A percentile compares a stretch with the other conserved stretches of the same genome.
Conservation (phyloP, 2,329 filamentous ascomycete genomes). For the Aspergillus hiratsukae region DNA sequence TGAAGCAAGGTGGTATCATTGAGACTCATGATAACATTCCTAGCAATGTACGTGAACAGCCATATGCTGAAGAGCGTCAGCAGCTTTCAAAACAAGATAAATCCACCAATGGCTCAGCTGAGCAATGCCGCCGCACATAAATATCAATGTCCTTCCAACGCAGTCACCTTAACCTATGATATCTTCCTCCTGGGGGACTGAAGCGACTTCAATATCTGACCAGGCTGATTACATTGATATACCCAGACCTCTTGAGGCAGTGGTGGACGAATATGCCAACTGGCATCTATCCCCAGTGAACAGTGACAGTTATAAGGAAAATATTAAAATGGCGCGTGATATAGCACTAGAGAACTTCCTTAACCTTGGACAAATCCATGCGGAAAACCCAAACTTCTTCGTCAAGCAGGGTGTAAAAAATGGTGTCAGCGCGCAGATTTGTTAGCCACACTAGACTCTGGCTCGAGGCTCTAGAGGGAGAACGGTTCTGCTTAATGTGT, state of each 20-base stretch:
- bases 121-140: constrained; percentile 28
- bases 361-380: constrained; percentile 12
- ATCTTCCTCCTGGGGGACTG: background rate
- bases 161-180: constrained; percentile 8
- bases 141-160: constrained; percentile 26
- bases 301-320: constrained; percentile 7
- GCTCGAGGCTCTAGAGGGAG: background rate
- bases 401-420: constrained; percentile 13
- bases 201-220: background rate
- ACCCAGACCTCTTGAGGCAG: constrained; percentile 8
- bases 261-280: constrained; percentile 11
- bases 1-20: no score
- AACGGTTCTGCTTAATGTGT: no score
- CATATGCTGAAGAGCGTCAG: no score
- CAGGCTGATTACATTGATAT: constrained; percentile 1
- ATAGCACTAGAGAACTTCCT: no score
- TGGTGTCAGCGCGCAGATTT: constrained; percentile 8
- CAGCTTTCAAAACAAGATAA: no score
- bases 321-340: no score
- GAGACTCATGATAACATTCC: no score
- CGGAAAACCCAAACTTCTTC: constrained; percentile 12
- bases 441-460: constrained; percentile 1
- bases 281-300: constrained; percentile 12
- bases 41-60: no score
- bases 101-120: no score